Conservation (phyloP, 192 early-diverging fungal species). For the Coemansia sp. region DNA sequence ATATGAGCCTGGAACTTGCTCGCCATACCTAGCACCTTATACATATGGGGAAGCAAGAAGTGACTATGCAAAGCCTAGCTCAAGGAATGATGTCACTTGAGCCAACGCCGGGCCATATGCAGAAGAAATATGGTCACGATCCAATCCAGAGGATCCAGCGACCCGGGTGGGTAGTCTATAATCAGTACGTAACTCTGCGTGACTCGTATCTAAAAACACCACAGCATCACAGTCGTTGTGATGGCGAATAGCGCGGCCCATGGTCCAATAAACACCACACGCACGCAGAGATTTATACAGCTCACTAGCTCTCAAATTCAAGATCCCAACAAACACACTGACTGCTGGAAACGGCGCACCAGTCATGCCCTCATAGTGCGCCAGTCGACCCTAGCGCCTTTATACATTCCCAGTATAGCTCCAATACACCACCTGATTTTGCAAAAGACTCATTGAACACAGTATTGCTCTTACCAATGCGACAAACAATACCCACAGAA, state of each 20-base stretch:
- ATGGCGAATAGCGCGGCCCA: constrained; percentile 91
- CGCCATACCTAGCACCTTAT: neutral
- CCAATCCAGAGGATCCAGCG: no score
- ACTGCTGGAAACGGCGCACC: neutral
- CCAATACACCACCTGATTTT: constrained; percentile 53
- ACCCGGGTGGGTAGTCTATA: constrained; percentile 28
- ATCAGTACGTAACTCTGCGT: constrained; percentile 46
- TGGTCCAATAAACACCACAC: constrained; percentile 58
- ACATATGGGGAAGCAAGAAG: no score
- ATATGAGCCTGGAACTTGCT: neutral
- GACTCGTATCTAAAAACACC: constrained; percentile 73
- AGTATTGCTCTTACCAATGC: constrained; percentile 63
- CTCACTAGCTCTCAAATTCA: neutral
- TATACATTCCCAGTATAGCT: constrained; percentile 61
- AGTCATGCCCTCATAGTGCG: constrained; percentile 35
- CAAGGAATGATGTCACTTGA: no score
- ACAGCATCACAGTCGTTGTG: constrained; percentile 83
- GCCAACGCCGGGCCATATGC: no score
- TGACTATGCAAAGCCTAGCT: no score
- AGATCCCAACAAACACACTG: neutral
- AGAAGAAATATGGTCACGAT: no score
- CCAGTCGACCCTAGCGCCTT: constrained; percentile 45
- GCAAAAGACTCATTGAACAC: constrained; percentile 70
- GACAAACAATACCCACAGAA: constrained; percentile 31
- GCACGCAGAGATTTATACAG: neutral